Conservation (phyloP, 441 rosid species). For the Breynia disticha region DNA sequence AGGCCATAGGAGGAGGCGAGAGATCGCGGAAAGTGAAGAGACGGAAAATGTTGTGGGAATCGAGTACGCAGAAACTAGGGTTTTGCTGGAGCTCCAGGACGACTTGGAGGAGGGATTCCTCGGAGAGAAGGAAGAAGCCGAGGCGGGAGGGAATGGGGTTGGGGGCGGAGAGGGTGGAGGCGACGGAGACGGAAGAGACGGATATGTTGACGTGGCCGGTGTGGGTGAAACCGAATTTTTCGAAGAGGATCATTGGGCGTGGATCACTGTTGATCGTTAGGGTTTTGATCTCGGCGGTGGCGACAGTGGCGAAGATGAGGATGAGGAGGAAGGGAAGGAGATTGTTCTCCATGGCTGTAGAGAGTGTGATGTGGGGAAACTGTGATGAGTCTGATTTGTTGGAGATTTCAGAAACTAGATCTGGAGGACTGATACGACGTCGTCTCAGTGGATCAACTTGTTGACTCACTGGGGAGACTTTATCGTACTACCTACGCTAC, state of each 20-base stretch:
- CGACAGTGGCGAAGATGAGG: conserved; percentile 8
- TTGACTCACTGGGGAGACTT: too few species aligned
- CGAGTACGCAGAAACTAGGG: conserved; percentile 77
- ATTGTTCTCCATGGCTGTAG: background rate
- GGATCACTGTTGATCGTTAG: conserved; percentile 51
- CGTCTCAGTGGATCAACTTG: too few species aligned
- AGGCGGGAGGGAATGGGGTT: conserved; percentile 58
- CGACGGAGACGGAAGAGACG: conserved; percentile 59
- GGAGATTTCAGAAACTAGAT: too few species aligned
- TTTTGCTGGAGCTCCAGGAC: conserved; percentile 75
- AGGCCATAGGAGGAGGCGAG: conserved; percentile 67
- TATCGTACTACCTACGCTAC: too few species aligned
- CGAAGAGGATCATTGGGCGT: conserved; percentile 89
- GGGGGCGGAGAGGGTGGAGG: conserved; percentile 32
- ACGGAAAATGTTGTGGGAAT: conserved; percentile 42
- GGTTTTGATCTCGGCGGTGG: conserved; percentile 81
- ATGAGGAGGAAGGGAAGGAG: conserved; percentile 17
- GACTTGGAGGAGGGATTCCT: conserved; percentile 80
- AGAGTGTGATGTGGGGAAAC: background rate
- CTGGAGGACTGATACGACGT: too few species aligned
- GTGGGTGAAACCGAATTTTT: conserved; percentile 91
- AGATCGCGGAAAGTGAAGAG: conserved; percentile 84
- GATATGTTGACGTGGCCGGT: conserved; percentile 58
- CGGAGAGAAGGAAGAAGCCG: conserved; percentile 93
- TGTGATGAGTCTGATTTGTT: background rate